A percentile compares a stretch with the other conserved stretches of the same genome.
These are phyloP conservation scores for Citrus reticulata DNA, from an alignment of 345 rosid species.

Conservation along the genomic window DNA sequence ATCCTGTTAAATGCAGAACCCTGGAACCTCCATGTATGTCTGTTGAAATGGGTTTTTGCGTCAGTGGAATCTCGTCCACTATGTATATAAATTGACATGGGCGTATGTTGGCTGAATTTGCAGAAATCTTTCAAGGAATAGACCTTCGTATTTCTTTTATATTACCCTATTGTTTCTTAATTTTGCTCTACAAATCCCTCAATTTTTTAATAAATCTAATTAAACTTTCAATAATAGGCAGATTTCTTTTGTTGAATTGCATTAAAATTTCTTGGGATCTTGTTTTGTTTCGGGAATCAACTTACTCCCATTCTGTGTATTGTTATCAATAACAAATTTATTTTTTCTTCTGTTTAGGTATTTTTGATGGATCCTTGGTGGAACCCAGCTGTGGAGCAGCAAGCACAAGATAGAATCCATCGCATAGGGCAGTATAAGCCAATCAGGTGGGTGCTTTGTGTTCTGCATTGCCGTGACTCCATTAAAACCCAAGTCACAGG, in stretches of 20 bases:
- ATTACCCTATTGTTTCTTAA: neutral
- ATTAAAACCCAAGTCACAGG: neutral
- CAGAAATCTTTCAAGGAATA: neutral
- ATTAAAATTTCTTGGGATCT: neutral
- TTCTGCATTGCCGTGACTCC: neutral
- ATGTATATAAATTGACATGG: neutral
- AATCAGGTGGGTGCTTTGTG: conserved; percentile 53
- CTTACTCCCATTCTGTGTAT: neutral
- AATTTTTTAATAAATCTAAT: neutral
- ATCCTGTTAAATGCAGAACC: neutral
- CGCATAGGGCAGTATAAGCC: conserved; percentile 97
- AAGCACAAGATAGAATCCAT: conserved; percentile 97
- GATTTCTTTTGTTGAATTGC: neutral
- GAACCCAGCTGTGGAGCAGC: conserved; percentile 98
- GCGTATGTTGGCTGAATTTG: neutral
- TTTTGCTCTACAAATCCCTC: neutral
- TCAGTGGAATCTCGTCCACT: neutral
- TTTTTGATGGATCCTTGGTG: conserved; percentile 99
- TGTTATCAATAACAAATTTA: neutral
- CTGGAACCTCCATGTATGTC: neutral
- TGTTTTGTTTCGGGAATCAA: neutral
- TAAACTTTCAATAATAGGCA: neutral
- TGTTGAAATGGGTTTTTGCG: neutral
- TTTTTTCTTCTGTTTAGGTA: conserved; percentile 41
- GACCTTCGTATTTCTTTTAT: neutral